Percentiles rank a stretch among this genome's conserved stretches.
Conservation (phyloP, 2,329 filamentous ascomycete genomes). For the Colletotrichum cuscutae region DNA sequence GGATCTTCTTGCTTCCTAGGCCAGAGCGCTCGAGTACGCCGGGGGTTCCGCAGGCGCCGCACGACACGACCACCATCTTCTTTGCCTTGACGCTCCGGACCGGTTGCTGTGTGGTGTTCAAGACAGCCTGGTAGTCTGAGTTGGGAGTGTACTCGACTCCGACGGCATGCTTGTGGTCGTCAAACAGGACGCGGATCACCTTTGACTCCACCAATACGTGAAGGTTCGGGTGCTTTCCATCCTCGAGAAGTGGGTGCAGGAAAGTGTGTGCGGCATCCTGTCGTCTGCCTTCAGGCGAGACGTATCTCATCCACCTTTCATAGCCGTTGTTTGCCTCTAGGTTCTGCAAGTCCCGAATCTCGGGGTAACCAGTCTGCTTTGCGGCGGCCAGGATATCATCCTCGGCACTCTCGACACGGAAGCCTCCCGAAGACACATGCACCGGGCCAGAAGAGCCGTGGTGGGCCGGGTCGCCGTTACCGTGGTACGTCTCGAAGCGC, state of each 20-base stretch:
- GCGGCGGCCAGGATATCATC: conserved; percentile 58
- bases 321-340: conserved; percentile 53
- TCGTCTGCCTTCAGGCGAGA: conserved; percentile 50
- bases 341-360: conserved; percentile 61
- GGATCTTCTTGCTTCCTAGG: conserved; percentile 50
- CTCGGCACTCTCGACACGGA: conserved; percentile 47
- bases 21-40: conserved; percentile 63
- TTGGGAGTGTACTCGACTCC: conserved; percentile 69
- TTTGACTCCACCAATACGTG: conserved; percentile 45
- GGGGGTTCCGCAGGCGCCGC: conserved; percentile 56
- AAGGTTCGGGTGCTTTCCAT: conserved; percentile 42
- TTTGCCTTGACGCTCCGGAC: conserved; percentile 46
- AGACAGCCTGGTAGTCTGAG: conserved; percentile 37
- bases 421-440: conserved; percentile 59
- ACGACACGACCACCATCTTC: conserved; percentile 57
- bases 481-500: conserved; percentile 45
- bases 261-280: conserved; percentile 43
- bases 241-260: conserved; percentile 43
- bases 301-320: conserved; percentile 41
- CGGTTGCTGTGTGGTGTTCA: conserved; percentile 29
- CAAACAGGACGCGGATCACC: conserved; percentile 52
- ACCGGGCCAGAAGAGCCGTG: conserved; percentile 61
- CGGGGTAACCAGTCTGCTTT: conserved; percentile 53
- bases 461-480: conserved; percentile 37
- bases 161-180: conserved; percentile 59